Evolutionary conservation across 2,329 filamentous ascomycete genomes (phyloP), one percentile per base, ranked within the genome.

Genomic region (Coniochaeta prunicola): DNA sequence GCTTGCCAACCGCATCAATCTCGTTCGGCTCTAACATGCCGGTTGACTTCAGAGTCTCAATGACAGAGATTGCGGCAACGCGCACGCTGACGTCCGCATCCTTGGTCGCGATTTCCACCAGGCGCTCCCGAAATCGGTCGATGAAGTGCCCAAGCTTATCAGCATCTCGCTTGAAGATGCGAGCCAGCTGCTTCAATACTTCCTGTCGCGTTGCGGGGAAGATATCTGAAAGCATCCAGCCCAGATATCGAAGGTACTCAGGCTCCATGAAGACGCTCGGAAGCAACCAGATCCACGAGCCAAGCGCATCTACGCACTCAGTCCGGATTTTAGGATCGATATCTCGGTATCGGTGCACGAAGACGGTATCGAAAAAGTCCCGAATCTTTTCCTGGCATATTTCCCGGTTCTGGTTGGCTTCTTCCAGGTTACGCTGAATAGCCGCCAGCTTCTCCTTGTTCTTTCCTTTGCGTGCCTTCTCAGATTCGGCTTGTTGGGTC

Each of bases 341-440:
- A 70, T 99, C 94, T 61, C 94, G 90, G 72, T 97, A 99, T 54
- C 94, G 87, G 73, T 99, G 93, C 31, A 97, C 89, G 70, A 96
- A 99, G 53, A 97, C 87, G 1, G 90, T 90, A 65, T 96, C 90
- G 69, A 97, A 96, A 66, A 92, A 91, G 64, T 96, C 91, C 64
- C 88, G 88, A 59, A 97, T 86, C 60, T 87, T 80, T 31, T 83
- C 81, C 63, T 90, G 87, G 57, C 91, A 84, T 13, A 81, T 77
- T 60, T 90, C 86, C 34, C 90, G 81, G 68, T 86, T 87, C 61
- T 84, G 77, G 63, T 87, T 86, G 36, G 87, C 86, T 63, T 92
- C 84, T 48, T 88, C 81, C 40, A 93, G 80, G 58, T 85, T 88
- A 45, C 83, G 80, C 68, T 96, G 85, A 26, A 94, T 85, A 13